These are phyloP conservation scores for Rhodotorula sp. DNA, from an alignment of 1,284 basidiomycete species.

Conservation along the genomic window DNA sequence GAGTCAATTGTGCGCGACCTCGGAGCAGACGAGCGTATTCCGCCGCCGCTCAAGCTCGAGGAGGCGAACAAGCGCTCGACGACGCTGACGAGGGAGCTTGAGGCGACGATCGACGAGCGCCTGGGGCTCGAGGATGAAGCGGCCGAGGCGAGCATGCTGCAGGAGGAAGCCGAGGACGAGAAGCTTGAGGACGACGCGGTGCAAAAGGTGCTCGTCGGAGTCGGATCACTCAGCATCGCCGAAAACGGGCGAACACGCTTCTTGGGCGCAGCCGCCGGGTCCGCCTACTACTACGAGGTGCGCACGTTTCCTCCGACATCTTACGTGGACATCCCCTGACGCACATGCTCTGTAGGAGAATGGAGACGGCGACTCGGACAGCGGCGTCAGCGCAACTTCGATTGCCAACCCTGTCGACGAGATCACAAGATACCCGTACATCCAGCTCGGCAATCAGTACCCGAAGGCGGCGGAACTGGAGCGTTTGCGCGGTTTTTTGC, in stretches of 20 bases:
- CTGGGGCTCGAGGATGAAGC: background rate
- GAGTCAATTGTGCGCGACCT: conserved; percentile 17
- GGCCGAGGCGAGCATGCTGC: background rate
- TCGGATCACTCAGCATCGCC: conserved; percentile 30
- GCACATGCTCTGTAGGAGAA: background rate
- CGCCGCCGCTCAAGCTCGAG: conserved; percentile 26
- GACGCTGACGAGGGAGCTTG: conserved; percentile 9
- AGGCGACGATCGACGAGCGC: conserved; percentile 4
- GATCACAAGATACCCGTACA: conserved; percentile 14
- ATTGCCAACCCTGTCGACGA: background rate
- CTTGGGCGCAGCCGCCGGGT: conserved; percentile 24
- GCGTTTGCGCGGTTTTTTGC: conserved; percentile 13
- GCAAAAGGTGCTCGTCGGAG: conserved; percentile 16
- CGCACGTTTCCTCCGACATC: background rate
- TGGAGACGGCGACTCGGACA: background rate
- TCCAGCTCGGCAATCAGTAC: conserved; percentile 16
- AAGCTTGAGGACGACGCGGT: background rate
- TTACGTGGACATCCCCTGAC: too few relatives aligned
- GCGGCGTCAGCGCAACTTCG: background rate
- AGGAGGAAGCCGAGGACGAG: background rate
- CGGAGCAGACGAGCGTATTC: conserved; percentile 18
- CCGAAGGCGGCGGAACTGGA: conserved; percentile 20
- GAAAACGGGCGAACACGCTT: conserved; percentile 22
- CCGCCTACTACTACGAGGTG: conserved; percentile 27
- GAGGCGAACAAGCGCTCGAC: conserved; percentile 12